Conservation (phyloP, 768 basidiomycete species). For the Pisolithus orientalis region DNA sequence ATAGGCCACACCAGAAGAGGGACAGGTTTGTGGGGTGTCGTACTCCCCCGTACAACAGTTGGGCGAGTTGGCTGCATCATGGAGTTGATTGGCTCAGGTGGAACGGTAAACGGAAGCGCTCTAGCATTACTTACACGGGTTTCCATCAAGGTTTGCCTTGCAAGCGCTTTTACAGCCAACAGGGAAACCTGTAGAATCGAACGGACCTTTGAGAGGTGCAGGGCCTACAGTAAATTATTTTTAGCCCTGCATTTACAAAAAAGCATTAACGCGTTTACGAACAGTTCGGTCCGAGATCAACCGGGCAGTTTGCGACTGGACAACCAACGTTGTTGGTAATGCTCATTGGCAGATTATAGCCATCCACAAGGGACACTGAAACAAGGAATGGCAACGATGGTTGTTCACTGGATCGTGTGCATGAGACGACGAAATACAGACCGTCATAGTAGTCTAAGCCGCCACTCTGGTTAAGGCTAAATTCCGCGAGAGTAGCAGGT, state of each 20-base stretch:
- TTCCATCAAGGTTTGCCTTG: conserved; percentile 22
- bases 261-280: background rate
- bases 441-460: conserved; percentile 51
- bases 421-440: conserved; percentile 12
- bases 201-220: conserved; percentile 39
- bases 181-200: conserved; percentile 41
- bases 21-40: conserved; percentile 48
- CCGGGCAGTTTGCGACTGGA: conserved; percentile 47
- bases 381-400: background rate
- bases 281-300: conserved; percentile 54
- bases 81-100: background rate
- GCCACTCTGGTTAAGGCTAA: conserved; percentile 40
- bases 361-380: conserved; percentile 54
- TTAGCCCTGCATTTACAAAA: background rate
- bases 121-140: conserved; percentile 7
- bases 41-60: conserved; percentile 55
- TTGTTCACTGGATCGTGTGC: background rate
- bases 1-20: conserved; percentile 31
- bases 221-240: conserved; percentile 30
- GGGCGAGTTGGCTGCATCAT: conserved; percentile 37
- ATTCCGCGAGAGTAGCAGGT: conserved; percentile 58
- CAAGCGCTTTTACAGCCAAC: conserved; percentile 56
- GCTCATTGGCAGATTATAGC: conserved; percentile 50
- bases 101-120: background rate
- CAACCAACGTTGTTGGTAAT: conserved; percentile 53